Evolutionary conservation across 345 rosid genomes (phyloP), one percentile per base, ranked within the genome.

Genomic region (Rhodamnia rubescens): DNA sequence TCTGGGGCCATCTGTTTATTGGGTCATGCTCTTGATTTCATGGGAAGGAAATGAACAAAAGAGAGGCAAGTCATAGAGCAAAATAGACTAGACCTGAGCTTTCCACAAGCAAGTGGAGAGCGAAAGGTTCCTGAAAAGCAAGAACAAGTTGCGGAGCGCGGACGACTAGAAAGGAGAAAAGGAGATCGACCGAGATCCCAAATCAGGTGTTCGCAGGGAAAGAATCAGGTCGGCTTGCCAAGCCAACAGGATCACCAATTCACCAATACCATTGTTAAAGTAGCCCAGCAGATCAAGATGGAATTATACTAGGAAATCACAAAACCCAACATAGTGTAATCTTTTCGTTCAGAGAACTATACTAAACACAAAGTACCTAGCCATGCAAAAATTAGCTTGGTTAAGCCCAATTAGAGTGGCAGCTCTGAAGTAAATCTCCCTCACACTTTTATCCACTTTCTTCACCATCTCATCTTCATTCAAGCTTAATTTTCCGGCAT

Each of bases 381-480:
- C 47, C 78, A 69, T 32, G 78, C 78, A 69, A 69, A 69, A 32
- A 44, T 69, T 47, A 32, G 47, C 78, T 32, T 32, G 47, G 13
- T 36, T 36, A 69, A 36, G 40, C 40, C 40, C 40, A 36, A 36
- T 36, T 85, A 95, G 81, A 6, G 98, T 91, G 4, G 91, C 93
- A 85, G 98, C 97, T 89, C 98, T 90, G 83, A 91, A 92, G 89
- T 92, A 95, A 54, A 96, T 91, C 78, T 94, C 96, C 32, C 92
- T 93, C 74, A 92, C 88, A 53, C 92, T 94, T 86, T 74, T 89
- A 85, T 93, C 94, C 74, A 96, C 92, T 83, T 83, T 92, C 84
- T 85, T 89, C 83, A 92, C 87, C 89, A 92, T 89, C 57, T 93
- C 97, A 80, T 91, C 94, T 29, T 91, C 96, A 88, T 93, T 93